Base-by-base conservation (phyloP, 352 stramenopile species). In the Thalassiosira allenii region DNA sequence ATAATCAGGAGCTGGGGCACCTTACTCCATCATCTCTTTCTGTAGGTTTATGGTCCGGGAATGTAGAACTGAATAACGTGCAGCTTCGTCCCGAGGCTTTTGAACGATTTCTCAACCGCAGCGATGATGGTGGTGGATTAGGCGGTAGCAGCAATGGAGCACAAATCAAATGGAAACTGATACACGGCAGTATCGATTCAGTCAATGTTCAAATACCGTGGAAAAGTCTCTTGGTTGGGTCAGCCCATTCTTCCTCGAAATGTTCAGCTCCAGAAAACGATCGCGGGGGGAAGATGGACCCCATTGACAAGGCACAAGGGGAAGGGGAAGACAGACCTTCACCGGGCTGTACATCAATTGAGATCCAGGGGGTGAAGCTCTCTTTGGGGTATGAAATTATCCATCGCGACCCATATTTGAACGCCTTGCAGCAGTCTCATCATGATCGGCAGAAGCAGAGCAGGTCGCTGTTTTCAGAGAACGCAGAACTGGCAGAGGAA, bases 11-110 rank as follows among this genome's bases (percentile, higher is more conserved):
- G 14, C 33, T 44, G 12, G 53, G 32, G 30, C 33, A 37, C 29
- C 14, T 61, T 52, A 62, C 25, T 27, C 8, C 44, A 22, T 72
- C 65, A 43, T 68, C 44, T 29, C 66, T 83, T 62, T 83, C 74
- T 29, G 69, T 87, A 25, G 80, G 74, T 29, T 63, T 87, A 49
- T 87, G 80, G 80, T 83, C 73, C 56, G 80, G 80, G 11, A 69
- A 84, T 52, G 64, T 87, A n/a, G 68, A 87, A 53, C 53, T 87
- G 23, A 83, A 78, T 30, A 84, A 84, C 53, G 80, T 87, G 30
- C 57, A 87, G 40, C 30, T 87, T 14, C 68, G 74, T 9, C 74
- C 74, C 1, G 80, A 87, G n/a, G 80, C 80, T 53, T 73, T 87
- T 40, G 80, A 87, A 52, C 34, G 72, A 41, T 82, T 77, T 73